Base-by-base conservation (phyloP, 2,329 filamentous ascomycete species). In the Pestalotiopsis fici region DNA sequence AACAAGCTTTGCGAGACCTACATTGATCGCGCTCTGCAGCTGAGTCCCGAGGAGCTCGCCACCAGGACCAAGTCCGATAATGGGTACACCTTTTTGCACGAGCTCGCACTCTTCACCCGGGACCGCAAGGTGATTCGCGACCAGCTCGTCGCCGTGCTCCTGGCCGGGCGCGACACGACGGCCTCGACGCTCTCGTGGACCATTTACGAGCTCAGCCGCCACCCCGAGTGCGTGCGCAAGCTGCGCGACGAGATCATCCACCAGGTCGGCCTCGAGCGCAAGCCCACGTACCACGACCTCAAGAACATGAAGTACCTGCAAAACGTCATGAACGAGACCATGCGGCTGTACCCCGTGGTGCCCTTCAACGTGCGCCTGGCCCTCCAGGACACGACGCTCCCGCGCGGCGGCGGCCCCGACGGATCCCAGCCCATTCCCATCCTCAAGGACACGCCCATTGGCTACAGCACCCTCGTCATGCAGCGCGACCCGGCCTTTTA, bases 101-200 rank as follows among this genome's bases (percentile, higher is more conserved):
- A 93, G 35, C 87, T 98, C 2, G 93, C 94, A 57, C 85, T 86
- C 50, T 95, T 93, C 81, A 97, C 94, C 0, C 89, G 92, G 39
- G 88, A 91, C 75, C 84, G 84, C 66, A 87, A 85, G 65, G 87
- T 94, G 3, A 86, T 98, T 15, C 92, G 94, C 39, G 94, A 97
- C 79, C 94, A 98, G 79, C 84, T 97, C 60, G 87, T 96, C 18
- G 90, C 91, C 57, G 87, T 97, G 12, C 87, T 98, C 2, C 87
- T 98, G 18, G 95, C 95, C 1, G 94, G 93, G 13, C 88, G 93
- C 50, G 95, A 98, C 78, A 97, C 95, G 15, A 98, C 95, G 0
- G 94, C 94, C 35, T 88, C 86, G 18, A 94, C 93, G 0, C 85
- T 98, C 0, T 92, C 90, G 0, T 97, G 94, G 91, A 85, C 88